Conservation (phyloP, 1,284 basidiomycete species). For the Chiua sp. region DNA sequence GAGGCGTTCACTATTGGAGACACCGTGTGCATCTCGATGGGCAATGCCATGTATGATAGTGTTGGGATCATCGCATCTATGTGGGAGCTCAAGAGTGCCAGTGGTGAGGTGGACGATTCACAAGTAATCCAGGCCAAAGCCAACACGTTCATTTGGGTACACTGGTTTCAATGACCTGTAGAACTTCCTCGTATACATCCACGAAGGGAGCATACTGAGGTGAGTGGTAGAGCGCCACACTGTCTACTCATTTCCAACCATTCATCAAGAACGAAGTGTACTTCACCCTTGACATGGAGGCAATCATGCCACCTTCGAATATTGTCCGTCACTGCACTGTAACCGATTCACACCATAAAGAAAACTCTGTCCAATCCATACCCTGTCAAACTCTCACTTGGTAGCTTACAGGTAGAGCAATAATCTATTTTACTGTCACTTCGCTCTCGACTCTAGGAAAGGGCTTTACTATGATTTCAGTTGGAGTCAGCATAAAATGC, state of each 20-base stretch:
- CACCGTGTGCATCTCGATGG: constrained; percentile 65
- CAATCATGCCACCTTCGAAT: constrained; percentile 52
- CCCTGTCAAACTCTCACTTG: constrained; percentile 15
- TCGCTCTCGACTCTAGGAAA: constrained; percentile 60
- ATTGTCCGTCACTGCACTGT: constrained; percentile 61
- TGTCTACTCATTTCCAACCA: constrained; percentile 3
- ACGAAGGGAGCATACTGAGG: constrained; percentile 60
- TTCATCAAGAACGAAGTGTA: constrained; percentile 69
- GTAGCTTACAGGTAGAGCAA: constrained; percentile 14
- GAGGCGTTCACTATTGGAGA: constrained; percentile 61
- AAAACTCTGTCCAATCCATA: constrained; percentile 11
- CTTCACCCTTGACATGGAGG: constrained; percentile 57
- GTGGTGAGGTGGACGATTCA: constrained; percentile 35
- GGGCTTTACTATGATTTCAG: constrained; percentile 67
- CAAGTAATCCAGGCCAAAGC: constrained; percentile 30
- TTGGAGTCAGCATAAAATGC: constrained; percentile 56
- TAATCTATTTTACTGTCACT: constrained; percentile 56
- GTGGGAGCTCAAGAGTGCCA: constrained; percentile 55
- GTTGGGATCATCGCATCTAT: constrained; percentile 69
- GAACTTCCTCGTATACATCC: constrained; percentile 64
- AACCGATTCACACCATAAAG: constrained; percentile 34
- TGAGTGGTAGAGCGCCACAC: constrained; percentile 36
- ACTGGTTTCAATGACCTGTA: constrained; percentile 72
- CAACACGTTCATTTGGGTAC: constrained; percentile 60
- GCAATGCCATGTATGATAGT: constrained; percentile 54